Conservation (phyloP, 805 yeast genomes). For the Ogataea parapolymorpha region DNA sequence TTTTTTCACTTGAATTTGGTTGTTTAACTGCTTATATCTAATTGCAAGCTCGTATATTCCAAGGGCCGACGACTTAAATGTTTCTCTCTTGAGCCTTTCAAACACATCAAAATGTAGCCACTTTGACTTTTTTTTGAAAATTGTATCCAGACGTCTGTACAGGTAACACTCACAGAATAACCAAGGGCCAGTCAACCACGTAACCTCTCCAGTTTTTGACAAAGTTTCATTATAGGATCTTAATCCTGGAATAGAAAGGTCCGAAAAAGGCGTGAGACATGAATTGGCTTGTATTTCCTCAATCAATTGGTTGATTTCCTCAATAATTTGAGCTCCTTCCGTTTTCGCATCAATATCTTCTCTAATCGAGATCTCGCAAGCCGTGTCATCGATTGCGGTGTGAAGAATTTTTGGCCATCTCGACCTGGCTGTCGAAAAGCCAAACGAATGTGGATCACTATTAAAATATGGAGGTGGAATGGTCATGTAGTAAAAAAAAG, state of each 20-base stretch:
- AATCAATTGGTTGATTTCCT: slow-evolving; percentile 41
- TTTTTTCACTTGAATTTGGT: slow-evolving; percentile 21
- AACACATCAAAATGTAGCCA: slow-evolving; percentile 73
- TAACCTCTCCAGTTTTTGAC: slow-evolving; percentile 35
- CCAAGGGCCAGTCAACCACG: slow-evolving; percentile 93
- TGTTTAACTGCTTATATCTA: slow-evolving; percentile 46
- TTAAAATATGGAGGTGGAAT: slow-evolving; percentile 56
- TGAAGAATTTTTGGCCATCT: slow-evolving; percentile 88
- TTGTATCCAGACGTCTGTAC: slow-evolving; percentile 60
- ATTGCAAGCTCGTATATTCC: slow-evolving; percentile 83
- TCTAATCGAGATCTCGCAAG: slow-evolving; percentile 9
- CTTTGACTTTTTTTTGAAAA: slow-evolving; percentile 37
- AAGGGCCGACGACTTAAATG: slow-evolving; percentile 68
- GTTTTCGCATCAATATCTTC: slow-evolving; percentile 18
- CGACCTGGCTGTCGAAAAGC: slow-evolving; percentile 66
- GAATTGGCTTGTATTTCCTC: slow-evolving; percentile 42
- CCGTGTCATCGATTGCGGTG: slow-evolving; percentile 63
- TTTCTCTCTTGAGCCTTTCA: slow-evolving; percentile 60
- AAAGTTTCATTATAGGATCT: slow-evolving; percentile 58
- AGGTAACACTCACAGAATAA: slow-evolving; percentile 79
- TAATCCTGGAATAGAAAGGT: slow-evolving; percentile 40
- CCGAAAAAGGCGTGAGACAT: slow-evolving; percentile 40
- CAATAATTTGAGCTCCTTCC: slow-evolving; percentile 48
- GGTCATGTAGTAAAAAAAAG: not conserved
- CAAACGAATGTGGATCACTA: slow-evolving; percentile 75